phyloP scores from a whole-genome alignment of 2,329 filamentous ascomycete genomes.

The Xylaria sp. region DNA sequence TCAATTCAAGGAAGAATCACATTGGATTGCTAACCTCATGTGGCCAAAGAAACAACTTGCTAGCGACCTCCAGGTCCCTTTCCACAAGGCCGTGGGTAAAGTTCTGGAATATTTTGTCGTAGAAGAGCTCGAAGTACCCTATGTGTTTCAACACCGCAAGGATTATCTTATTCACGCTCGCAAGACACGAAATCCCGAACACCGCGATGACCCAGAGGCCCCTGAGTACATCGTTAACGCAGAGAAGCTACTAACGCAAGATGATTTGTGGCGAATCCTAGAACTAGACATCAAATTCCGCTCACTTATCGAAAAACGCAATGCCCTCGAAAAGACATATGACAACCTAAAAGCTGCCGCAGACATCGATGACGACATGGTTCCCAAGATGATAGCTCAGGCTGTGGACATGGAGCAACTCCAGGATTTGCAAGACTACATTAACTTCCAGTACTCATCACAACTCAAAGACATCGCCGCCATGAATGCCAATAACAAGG shows the following conservation, averaged over 20 bases:
- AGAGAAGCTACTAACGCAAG: conserved; percentile 90
- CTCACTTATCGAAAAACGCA: conserved; percentile 90
- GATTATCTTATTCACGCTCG: conserved; percentile 95
- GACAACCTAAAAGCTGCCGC: conserved; percentile 73
- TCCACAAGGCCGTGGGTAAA: conserved; percentile 88
- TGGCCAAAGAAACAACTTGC: conserved; percentile 86
- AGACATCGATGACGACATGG: conserved; percentile 75
- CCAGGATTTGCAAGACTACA: conserved; percentile 94
- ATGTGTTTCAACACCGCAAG: conserved; percentile 97
- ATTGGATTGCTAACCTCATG: conserved; percentile 91
- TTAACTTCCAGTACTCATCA: conserved; percentile 91
- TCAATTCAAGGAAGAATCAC: conserved; percentile 87
- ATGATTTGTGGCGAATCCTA: conserved; percentile 93
- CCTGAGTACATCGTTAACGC: conserved; percentile 80
- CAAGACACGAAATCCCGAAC: conserved; percentile 70
- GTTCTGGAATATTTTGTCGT: conserved; percentile 95
- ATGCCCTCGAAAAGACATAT: conserved; percentile 82
- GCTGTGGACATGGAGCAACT: conserved; percentile 93
- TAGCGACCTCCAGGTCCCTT: conserved; percentile 79
- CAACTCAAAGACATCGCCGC: conserved; percentile 84
- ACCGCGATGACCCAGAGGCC: conserved; percentile 74
- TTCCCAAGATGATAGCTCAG: conserved; percentile 83
- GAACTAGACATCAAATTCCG: conserved; percentile 96
- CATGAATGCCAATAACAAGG: conserved; percentile 70
- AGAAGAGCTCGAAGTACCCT: conserved; percentile 94